Evolutionary conservation across 306 rosid genomes (phyloP).

Genomic region (Casuarina cunninghamiana): DNA sequence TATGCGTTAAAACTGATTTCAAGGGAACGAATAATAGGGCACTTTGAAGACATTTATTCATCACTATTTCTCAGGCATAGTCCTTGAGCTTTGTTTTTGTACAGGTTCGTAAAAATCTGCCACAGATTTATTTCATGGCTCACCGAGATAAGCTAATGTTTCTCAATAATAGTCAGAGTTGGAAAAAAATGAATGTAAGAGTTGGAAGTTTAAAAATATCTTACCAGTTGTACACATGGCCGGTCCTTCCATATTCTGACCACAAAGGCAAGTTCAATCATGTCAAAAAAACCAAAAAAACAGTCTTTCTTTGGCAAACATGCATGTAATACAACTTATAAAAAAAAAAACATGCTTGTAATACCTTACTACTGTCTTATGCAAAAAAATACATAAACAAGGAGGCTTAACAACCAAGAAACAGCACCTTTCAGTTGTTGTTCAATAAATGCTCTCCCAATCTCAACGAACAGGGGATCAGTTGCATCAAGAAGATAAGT

Average conservation of each 20-base stretch:
- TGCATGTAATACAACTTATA: background rate
- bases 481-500: conserved; percentile 95
- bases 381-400: conserved; percentile 5
- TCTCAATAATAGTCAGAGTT: background rate
- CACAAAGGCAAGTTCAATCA: conserved; percentile 31
- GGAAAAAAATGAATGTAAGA: background rate
- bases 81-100: background rate
- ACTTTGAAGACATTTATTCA: background rate
- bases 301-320: conserved; percentile 15
- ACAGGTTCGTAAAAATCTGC: background rate
- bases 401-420: conserved; percentile 15
- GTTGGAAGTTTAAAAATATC: conserved; percentile 10
- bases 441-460: conserved; percentile 80
- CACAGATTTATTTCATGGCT: background rate
- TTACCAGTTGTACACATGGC: conserved; percentile 92
- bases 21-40: background rate
- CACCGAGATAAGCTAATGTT: conserved; percentile 1
- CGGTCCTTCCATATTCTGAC: conserved; percentile 77
- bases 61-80: background rate
- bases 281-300: conserved; percentile 34
- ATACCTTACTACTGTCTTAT: conserved; percentile 15
- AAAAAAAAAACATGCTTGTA: background rate
- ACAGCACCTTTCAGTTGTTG: conserved; percentile 72
- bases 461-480: conserved; percentile 80
- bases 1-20: background rate